phyloP scores from a whole-genome alignment of 208 protist genomes.

The Trypanosoma melophagium region DNA sequence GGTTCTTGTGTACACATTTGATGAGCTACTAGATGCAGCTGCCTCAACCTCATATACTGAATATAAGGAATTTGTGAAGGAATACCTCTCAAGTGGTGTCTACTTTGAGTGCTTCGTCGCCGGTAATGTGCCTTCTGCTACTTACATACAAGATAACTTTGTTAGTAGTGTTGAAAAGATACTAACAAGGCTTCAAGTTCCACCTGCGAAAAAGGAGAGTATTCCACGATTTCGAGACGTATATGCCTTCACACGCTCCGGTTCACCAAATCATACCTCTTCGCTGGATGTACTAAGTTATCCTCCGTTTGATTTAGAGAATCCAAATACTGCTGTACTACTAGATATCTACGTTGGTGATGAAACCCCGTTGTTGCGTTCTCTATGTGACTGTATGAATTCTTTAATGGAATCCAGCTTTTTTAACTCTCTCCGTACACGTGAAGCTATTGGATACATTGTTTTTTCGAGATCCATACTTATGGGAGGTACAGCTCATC shows the following conservation, averaged over 20 bases:
- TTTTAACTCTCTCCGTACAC: conserved; percentile 74
- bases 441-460: conserved; percentile 80
- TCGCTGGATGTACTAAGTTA: conserved; percentile 44
- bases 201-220: conserved; percentile 23
- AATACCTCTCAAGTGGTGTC: conserved; percentile 51
- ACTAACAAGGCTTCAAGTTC: conserved; percentile 24
- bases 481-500: conserved; percentile 30
- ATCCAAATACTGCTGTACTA: conserved; percentile 54
- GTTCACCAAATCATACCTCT: conserved; percentile 3
- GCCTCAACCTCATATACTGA: conserved; percentile 39
- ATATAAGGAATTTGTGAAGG: conserved; percentile 49
- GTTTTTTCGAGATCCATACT: conserved; percentile 38
- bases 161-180: conserved; percentile 36
- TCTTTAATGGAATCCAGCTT: conserved; percentile 61
- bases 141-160: conserved; percentile 28
- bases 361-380: conserved; percentile 36
- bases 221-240: conserved; percentile 60
- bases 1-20: conserved; percentile 42
- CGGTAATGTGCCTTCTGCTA: conserved; percentile 55
- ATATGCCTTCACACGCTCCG: conserved; percentile 28
- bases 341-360: conserved; percentile 60
- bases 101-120: conserved; percentile 65
- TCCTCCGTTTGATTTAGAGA: conserved; percentile 42
- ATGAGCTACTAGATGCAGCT: conserved; percentile 47
- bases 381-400: conserved; percentile 36